Percentiles rank a stretch among this genome's conserved stretches.
Evolutionary conservation across 2,329 filamentous ascomycete genomes (phyloP).

Genomic region (Penicillium sp.): DNA sequence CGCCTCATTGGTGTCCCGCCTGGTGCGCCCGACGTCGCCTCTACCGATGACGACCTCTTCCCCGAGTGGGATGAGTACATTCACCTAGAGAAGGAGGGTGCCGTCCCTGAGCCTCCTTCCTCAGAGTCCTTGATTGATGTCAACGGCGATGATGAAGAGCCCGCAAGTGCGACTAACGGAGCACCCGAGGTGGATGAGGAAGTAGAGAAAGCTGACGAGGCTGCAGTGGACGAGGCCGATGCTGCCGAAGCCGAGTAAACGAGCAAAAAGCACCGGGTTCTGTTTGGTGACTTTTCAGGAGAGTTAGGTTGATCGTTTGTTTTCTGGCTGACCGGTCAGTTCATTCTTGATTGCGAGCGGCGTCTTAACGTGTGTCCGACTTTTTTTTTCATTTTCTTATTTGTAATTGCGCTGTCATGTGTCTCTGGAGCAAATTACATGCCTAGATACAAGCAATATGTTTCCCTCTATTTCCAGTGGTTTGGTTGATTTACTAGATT

Average conservation of each 20-base stretch:
- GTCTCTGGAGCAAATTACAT: slow-evolving; percentile 17
- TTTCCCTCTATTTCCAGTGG: slow-evolving; percentile 6
- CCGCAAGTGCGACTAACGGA: slow-evolving; percentile 35
- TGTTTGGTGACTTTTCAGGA: slow-evolving; percentile 14
- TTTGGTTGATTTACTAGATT: slow-evolving; percentile 3
- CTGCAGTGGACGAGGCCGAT: slow-evolving; percentile 14
- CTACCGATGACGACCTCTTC: slow-evolving; percentile 74
- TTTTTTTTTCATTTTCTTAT: slow-evolving; percentile 17
- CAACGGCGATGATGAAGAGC: slow-evolving; percentile 34
- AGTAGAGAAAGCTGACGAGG: slow-evolving; percentile 19
- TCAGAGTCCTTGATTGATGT: slow-evolving; percentile 46
- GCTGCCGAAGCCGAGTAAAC: slow-evolving; percentile 26
- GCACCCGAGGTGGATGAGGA: slow-evolving; percentile 33
- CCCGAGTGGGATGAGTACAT: slow-evolving; percentile 95
- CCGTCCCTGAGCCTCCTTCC: slow-evolving; percentile 41
- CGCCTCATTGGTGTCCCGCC: slow-evolving; percentile 80
- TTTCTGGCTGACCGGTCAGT: slow-evolving; percentile 21
- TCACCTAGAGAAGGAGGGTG: slow-evolving; percentile 72
- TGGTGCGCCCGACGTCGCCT: slow-evolving; percentile 58
- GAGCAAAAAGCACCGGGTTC: slow-evolving; percentile 13
- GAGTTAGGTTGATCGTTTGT: slow-evolving; percentile 26
- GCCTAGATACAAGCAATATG: slow-evolving; percentile 23
- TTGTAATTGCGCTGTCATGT: slow-evolving; percentile 23
- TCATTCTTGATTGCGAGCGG: slow-evolving; percentile 28
- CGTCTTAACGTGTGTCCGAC: slow-evolving; percentile 32